Percentiles rank a stretch among this genome's conserved stretches.
phyloP scores from a whole-genome alignment of 2,329 filamentous ascomycete genomes.

The Colletotrichum sp. region DNA sequence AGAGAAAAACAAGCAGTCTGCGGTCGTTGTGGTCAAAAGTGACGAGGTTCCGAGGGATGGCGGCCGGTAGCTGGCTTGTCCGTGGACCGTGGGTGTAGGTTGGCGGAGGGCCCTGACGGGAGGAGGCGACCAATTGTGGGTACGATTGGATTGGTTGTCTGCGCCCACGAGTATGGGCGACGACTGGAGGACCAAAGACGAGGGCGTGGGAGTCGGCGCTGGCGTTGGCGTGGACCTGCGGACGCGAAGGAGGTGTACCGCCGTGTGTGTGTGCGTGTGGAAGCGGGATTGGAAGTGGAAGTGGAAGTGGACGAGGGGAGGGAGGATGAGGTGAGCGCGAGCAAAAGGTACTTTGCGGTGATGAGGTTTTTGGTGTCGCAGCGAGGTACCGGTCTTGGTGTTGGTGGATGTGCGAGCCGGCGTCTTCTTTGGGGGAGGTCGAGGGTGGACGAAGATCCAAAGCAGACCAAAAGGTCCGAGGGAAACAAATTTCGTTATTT shows the following conservation, averaged over 20 bases:
- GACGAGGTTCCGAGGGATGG: constrained; percentile 21
- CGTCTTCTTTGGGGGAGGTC: neutral
- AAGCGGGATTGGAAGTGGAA: constrained; percentile 5
- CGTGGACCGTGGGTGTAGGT: neutral
- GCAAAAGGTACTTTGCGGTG: neutral
- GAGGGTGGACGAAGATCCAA: neutral
- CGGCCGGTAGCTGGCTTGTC: constrained; percentile 6
- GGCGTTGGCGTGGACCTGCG: neutral
- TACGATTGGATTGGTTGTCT: neutral
- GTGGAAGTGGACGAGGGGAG: neutral
- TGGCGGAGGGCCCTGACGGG: constrained; percentile 8
- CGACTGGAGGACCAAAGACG: neutral
- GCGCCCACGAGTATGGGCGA: neutral
- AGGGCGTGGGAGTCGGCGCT: neutral
- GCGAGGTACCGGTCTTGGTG: neutral
- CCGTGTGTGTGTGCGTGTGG: neutral
- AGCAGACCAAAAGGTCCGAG: neutral
- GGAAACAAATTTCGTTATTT: neutral
- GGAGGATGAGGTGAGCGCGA: neutral
- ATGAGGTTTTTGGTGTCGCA: neutral
- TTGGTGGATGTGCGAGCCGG: neutral
- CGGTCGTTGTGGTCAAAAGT: constrained; percentile 13
- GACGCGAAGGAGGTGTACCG: neutral
- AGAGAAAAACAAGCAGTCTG: neutral
- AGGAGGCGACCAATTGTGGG: constrained; percentile 16